Evolutionary conservation across 108 stramenopile genomes (phyloP), one percentile per base, ranked within the genome.

Genomic region (Phaeodactylum tricornutum): DNA sequence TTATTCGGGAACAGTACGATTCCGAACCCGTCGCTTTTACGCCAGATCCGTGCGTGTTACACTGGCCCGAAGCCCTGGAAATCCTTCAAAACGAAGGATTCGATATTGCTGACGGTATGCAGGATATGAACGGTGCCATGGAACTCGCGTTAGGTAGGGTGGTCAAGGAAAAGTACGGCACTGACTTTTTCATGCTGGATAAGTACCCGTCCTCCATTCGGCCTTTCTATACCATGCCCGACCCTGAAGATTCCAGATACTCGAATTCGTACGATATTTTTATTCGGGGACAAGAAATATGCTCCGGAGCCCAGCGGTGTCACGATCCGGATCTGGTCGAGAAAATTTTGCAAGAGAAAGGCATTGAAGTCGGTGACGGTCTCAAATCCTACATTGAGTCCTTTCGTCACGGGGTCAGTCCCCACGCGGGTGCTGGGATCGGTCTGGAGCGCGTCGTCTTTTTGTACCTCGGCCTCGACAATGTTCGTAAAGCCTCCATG

Each of bases 141-240:
- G 97, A 98, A 62, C 63, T 94, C 15, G 79, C 81, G 16, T 90
- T 98, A 5, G 97, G 97, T 6, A 70, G 60, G 12, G 70, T 71
- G 5, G 92, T 95, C 28, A 96, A 94, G 52, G 81, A 93, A 57
- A 93, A 93, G 45, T 92, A 89, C 55, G 90, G 91, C 5, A 83
- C 95, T 0, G 96, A 98, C 55, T 98, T 98, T 43, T 98, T 96
- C 72, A 94, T 96, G 71, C 67, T 98, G 14, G 96, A 98, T 62
- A 87, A 94, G 48, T 98, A 95, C 45, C 96, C 96, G 4, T 60
- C 87, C 28, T 55, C 55, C 3, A 81, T 96, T 51, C 69, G 96
- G 17, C 96, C 96, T 23, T 98, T 98, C 57, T 98, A 98, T 67
- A 98, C 96, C 29, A 98, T 98, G 96, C 95, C 94, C 5, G 79